Evolutionary conservation across 78 protist genomes (phyloP).

Genomic region (Speleostelium caveatum): DNA sequence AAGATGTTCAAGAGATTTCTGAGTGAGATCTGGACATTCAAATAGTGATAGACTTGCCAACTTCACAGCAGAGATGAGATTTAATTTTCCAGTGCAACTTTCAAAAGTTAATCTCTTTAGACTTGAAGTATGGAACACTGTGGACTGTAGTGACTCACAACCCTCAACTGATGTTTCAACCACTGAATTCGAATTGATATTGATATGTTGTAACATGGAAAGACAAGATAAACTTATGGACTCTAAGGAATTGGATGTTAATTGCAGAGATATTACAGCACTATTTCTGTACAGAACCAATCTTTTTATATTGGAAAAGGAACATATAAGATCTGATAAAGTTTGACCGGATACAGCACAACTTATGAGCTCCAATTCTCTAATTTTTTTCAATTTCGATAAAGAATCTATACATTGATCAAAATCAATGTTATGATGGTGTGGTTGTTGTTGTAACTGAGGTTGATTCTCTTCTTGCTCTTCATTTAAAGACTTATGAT

Average conservation of each 20-base stretch:
- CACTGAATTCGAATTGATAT: conserved; percentile 14
- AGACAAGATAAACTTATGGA: conserved; percentile 36
- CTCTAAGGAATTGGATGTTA: conserved; percentile 10
- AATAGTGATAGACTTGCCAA: conserved; percentile 11
- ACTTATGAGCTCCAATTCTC: conserved; percentile 47
- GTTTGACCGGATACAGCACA: conserved; percentile 7
- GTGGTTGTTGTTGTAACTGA: background rate
- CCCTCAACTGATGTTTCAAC: conserved; percentile 37
- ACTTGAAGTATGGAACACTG: conserved; percentile 1
- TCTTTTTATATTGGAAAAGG: background rate
- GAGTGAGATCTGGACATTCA: conserved; percentile 32
- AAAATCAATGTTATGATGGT: background rate
- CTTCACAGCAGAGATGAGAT: background rate
- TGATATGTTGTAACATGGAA: conserved; percentile 15
- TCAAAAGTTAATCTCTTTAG: conserved; percentile 13
- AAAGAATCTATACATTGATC: background rate
- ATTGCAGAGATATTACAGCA: background rate
- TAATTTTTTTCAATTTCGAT: conserved; percentile 10
- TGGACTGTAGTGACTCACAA: conserved; percentile 38
- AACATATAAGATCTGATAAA: background rate
- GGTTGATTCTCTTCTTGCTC: background rate
- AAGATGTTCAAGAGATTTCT: conserved; percentile 1
- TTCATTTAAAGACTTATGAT: background rate
- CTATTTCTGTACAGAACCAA: conserved; percentile 47
- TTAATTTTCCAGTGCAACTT: conserved; percentile 21